Evolutionary conservation across 1,139 yeast species (phyloP).

Genomic region (Suhomyces guaymorum): DNA sequence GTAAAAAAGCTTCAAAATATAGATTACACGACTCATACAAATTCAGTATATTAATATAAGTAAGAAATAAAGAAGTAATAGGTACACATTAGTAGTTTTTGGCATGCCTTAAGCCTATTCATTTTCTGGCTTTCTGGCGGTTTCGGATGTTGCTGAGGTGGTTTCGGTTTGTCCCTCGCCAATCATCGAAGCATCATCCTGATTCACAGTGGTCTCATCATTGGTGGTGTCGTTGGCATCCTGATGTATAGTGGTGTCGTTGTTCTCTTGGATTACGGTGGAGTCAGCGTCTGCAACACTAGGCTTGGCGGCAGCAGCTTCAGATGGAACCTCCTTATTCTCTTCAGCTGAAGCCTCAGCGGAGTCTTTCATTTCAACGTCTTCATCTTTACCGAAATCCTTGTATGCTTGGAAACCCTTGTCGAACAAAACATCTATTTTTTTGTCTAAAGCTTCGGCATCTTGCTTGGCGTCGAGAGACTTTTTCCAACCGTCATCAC

Average conservation of each 20-base stretch:
- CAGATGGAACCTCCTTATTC: conserved; percentile 2
- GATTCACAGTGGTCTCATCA: conserved; percentile 41
- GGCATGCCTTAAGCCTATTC: conserved; percentile 5
- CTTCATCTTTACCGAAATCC: conserved; percentile 19
- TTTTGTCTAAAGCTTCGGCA: conserved; percentile 24
- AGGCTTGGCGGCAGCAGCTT: conserved; percentile 5
- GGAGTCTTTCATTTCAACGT: conserved; percentile 18
- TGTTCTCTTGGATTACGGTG: conserved; percentile 39
- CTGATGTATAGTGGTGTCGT: conserved; percentile 47
- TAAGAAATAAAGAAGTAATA: conserved; percentile 9
- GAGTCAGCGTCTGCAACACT: conserved; percentile 33
- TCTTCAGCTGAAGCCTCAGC: conserved; percentile 9
- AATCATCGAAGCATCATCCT: conserved; percentile 30
- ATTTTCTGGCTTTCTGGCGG: conserved; percentile 9
- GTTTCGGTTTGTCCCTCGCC: conserved; percentile 18
- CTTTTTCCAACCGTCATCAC: conserved; percentile 44
- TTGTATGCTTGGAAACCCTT: conserved; percentile 37
- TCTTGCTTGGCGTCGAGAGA: conserved; percentile 29
- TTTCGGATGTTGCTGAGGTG: conserved; percentile 7
- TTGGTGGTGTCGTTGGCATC: conserved; percentile 47
- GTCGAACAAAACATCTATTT: conserved; percentile 28
- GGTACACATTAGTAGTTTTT: conserved; percentile 2
- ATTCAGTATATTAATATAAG: conserved; percentile 13
- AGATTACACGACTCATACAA: no score
- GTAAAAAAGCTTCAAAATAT: no score